Base-by-base conservation (phyloP, 78 protist species). In the Dictyostelium brefeldianum region DNA sequence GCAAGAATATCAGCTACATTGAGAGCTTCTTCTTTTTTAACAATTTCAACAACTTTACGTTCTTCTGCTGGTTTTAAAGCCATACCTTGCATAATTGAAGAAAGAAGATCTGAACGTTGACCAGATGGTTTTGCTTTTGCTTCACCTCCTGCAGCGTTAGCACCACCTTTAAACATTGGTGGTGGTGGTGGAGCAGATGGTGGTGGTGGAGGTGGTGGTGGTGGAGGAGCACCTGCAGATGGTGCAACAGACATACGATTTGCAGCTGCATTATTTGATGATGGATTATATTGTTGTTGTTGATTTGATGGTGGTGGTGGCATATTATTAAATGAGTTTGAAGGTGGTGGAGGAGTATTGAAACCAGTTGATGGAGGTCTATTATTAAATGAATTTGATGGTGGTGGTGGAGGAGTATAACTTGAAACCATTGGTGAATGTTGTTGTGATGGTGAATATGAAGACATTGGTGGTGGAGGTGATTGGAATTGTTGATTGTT, bases 161-260 rank as follows among this genome's bases (percentile, higher is more conserved):
- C 53, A 27, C 73, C 67, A 8, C 78, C 56, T 27, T 54, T 57
- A 43, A 27, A 25, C 18, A 41, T 31, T n/a, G 94, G 94, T 4
- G 94, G 94, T 46, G 94, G 94, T 36, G 94, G 94, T 53, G 94
- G 87, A n/a, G 84, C 71, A 4, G 94, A 84, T 6, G 94, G 54
- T 8, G 81, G 9, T 8, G 94, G 94, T 17, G 89, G 79, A 5
- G 95, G 95, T 25, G 95, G 94, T 8, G 89, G 89, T 48, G 95
- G 90, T 64, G 95, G 95, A 10, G 81, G 81, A 1, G 82, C 94
- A 22, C 71, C 12, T 9, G 57, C 31, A 0, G 27, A 25, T 51
- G 82, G 78, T 17, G 82, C 70, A 25, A 62, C 70, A 25, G 70
- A 62, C 29, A 41, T 29, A 29, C 83, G 70, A 78, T 20, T 57